phyloP scores from a whole-genome alignment of 139 green algal genomes.

The Chlorella sp. region DNA sequence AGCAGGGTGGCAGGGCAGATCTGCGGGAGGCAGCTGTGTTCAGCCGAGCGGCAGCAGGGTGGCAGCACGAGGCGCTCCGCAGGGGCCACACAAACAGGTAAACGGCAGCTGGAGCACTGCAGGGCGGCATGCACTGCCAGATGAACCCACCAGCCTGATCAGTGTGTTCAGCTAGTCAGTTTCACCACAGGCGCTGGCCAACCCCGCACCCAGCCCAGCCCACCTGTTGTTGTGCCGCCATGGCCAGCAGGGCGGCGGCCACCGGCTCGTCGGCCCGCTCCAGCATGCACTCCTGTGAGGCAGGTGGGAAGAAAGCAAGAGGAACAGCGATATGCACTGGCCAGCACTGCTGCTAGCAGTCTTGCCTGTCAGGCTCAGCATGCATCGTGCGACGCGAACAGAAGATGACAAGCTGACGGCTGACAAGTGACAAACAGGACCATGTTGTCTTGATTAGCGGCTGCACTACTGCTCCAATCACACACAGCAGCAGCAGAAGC shows the following conservation, averaged over 20 bases:
- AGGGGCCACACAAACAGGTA: too few relatives aligned
- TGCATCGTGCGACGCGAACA: neutral
- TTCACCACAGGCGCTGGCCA: too few relatives aligned
- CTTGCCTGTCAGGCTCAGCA: neutral
- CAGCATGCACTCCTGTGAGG: conserved; percentile 72
- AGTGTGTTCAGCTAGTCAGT: too few relatives aligned
- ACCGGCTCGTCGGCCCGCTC: conserved; percentile 63
- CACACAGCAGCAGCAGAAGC: neutral
- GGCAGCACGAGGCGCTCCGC: neutral
- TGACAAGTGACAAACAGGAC: too few relatives aligned
- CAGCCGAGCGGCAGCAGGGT: too few relatives aligned
- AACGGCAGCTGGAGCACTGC: too few relatives aligned
- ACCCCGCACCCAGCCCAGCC: neutral
- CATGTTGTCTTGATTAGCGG: too few relatives aligned
- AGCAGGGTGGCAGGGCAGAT: too few relatives aligned
- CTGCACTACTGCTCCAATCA: too few relatives aligned
- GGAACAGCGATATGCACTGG: neutral
- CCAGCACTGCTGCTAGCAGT: neutral
- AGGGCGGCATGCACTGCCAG: too few relatives aligned
- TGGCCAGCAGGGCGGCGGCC: conserved; percentile 51
- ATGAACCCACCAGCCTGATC: too few relatives aligned
- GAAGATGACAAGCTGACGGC: neutral
- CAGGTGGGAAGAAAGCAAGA: neutral
- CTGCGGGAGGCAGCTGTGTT: too few relatives aligned
- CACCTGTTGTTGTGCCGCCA: conserved; percentile 58